Evolutionary conservation across 2,329 filamentous ascomycete genomes (phyloP).

Genomic region (Fusarium longipes): DNA sequence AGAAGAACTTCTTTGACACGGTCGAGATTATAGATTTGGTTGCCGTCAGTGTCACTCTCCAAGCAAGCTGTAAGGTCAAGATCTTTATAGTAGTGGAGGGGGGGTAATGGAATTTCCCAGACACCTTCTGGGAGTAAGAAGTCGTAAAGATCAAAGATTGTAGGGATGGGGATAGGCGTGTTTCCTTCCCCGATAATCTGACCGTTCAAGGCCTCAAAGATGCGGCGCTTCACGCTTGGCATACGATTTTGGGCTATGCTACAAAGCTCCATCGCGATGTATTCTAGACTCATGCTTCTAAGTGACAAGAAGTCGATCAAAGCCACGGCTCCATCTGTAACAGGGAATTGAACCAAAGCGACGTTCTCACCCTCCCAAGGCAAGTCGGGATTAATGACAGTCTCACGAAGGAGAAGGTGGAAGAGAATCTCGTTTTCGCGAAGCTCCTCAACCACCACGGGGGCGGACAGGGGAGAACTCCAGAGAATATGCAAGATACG

Average conservation of each 20-base stretch:
- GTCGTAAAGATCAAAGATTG: constrained; percentile 92
- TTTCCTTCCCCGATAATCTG: constrained; percentile 75
- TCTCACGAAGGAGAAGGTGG: constrained; percentile 76
- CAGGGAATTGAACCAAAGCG: constrained; percentile 72
- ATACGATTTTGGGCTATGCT: constrained; percentile 76
- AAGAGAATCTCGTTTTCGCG: constrained; percentile 84
- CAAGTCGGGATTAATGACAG: constrained; percentile 74
- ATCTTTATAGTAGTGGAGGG: constrained; percentile 70
- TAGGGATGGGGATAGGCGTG: constrained; percentile 74
- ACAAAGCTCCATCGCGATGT: constrained; percentile 86
- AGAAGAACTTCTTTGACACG: constrained; percentile 80
- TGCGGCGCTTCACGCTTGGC: constrained; percentile 75
- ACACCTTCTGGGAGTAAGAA: constrained; percentile 72
- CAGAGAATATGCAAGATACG: constrained; percentile 84
- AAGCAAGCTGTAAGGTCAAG: constrained; percentile 75
- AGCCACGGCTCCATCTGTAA: constrained; percentile 73
- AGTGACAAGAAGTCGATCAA: constrained; percentile 82
- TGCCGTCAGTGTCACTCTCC: constrained; percentile 67
- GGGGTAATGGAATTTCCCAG: constrained; percentile 64
- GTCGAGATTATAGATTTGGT: constrained; percentile 73
- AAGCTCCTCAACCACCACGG: constrained; percentile 81
- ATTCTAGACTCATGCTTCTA: constrained; percentile 83
- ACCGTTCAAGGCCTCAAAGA: constrained; percentile 81
- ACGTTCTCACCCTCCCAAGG: constrained; percentile 79
- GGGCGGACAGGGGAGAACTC: constrained; percentile 81